phyloP scores from a whole-genome alignment of 495 filamentous ascomycete genomes.

The Annulohypoxylon maeteangense region DNA sequence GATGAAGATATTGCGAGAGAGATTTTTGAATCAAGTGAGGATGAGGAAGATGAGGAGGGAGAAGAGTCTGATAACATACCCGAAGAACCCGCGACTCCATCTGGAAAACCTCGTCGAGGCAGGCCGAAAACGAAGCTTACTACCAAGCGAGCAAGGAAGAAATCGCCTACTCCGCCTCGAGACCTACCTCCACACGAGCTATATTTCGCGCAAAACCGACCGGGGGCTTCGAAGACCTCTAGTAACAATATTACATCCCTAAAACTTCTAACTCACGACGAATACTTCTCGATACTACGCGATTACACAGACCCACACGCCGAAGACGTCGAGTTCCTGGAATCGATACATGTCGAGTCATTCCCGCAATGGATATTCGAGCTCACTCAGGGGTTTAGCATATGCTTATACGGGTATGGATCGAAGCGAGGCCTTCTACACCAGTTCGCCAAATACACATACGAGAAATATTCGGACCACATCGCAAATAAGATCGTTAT shows the following conservation, averaged over 20 bases:
- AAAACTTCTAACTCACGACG: slow-evolving; percentile 83
- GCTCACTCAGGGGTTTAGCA: slow-evolving; percentile 85
- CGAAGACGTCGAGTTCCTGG: slow-evolving; percentile 74
- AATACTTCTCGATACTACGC: slow-evolving; percentile 80
- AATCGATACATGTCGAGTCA: slow-evolving; percentile 77
- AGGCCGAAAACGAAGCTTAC: slow-evolving; percentile 54
- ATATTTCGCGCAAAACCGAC: slow-evolving; percentile 92
- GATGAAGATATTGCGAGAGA: slow-evolving; percentile 77
- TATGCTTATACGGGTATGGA: slow-evolving; percentile 93
- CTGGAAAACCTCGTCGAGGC: slow-evolving; percentile 45
- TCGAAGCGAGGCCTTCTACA: slow-evolving; percentile 83
- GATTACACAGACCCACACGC: slow-evolving; percentile 76
- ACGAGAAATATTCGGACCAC: slow-evolving; percentile 55
- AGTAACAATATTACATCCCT: slow-evolving; percentile 84
- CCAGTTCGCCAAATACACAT: slow-evolving; percentile 79
- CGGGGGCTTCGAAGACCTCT: slow-evolving; percentile 82
- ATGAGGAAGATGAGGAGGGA: slow-evolving; percentile 58
- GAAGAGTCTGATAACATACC: slow-evolving; percentile 49
- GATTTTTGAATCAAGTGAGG: slow-evolving; percentile 70
- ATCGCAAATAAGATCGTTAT: slow-evolving; percentile 74
- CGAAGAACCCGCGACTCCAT: slow-evolving; percentile 52
- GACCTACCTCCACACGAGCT: slow-evolving; percentile 87
- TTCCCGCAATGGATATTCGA: slow-evolving; percentile 96
- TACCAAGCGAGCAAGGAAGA: slow-evolving; percentile 62
- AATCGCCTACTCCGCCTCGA: slow-evolving; percentile 80